Evolutionary conservation across 1,284 basidiomycete genomes (phyloP).

Genomic region (Microbotryum silenes-acaulis): DNA sequence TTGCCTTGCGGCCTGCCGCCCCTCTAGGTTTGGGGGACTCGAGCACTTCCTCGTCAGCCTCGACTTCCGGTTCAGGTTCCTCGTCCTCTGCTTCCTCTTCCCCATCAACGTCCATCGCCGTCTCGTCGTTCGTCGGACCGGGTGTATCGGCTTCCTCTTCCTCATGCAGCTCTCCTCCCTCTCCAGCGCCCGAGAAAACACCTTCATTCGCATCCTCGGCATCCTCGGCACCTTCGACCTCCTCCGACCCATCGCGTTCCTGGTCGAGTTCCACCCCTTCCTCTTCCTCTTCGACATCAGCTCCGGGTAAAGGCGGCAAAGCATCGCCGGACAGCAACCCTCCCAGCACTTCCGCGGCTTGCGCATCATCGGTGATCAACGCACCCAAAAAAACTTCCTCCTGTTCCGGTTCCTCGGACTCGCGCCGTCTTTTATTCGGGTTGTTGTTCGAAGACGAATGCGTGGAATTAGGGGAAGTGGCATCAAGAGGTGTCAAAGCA

Average conservation of each 20-base stretch:
- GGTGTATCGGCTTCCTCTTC: not conserved
- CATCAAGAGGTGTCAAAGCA: too few relatives aligned
- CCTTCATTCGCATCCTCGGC: not conserved
- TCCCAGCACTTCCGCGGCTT: too few relatives aligned
- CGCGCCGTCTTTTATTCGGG: not conserved
- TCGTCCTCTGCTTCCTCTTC: not conserved
- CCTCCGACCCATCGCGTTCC: not conserved
- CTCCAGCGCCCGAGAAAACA: not conserved
- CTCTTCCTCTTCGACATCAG: too few relatives aligned
- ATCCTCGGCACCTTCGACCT: not conserved
- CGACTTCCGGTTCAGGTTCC: not conserved
- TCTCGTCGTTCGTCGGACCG: not conserved
- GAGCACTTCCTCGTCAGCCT: not conserved
- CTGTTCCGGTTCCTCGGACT: constrained; percentile 4
- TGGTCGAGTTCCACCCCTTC: too few relatives aligned
- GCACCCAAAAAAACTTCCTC: too few relatives aligned
- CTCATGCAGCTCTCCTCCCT: not conserved
- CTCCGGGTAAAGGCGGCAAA: too few relatives aligned
- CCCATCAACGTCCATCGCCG: not conserved
- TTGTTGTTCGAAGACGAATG: not conserved
- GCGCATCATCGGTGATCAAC: too few relatives aligned
- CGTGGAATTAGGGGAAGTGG: too few relatives aligned
- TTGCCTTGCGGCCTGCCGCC: too few relatives aligned
- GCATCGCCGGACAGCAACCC: too few relatives aligned
- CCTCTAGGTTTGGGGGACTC: not conserved